Evolutionary conservation across 306 rosid genomes (phyloP).

Genomic region (Quercus cerris): DNA sequence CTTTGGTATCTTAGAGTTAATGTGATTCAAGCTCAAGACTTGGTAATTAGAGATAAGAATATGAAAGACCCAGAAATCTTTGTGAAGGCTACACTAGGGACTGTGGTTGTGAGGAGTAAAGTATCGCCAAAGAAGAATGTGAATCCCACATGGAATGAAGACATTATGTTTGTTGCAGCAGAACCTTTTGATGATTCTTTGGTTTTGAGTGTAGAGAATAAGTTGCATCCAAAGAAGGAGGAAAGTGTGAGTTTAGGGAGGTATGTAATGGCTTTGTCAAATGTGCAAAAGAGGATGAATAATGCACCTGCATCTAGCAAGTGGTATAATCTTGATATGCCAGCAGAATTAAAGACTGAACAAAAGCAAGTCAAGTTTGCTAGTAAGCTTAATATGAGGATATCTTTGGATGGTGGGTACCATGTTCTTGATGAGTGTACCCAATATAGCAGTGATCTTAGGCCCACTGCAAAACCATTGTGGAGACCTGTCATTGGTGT

Average conservation of each 20-base stretch:
- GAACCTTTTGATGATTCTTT: no score
- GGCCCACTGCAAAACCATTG: conserved; percentile 7
- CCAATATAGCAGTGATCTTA: conserved; percentile 9
- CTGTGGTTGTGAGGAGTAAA: not conserved
- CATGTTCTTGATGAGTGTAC: conserved; percentile 26
- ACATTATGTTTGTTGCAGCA: not conserved
- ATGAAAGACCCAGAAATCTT: not conserved
- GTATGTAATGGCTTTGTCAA: no score
- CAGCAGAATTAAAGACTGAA: not conserved
- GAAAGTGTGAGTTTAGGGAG: no score
- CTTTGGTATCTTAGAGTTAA: conserved; percentile 8
- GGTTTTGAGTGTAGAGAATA: no score
- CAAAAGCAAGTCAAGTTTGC: conserved; percentile 11
- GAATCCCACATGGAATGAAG: conserved; percentile 30
- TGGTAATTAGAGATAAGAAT: no score
- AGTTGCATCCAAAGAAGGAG: no score
- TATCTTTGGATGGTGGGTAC: conserved; percentile 27
- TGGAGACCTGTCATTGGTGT: conserved; percentile 23
- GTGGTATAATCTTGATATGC: conserved; percentile 22
- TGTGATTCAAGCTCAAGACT: not conserved
- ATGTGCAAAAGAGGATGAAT: not conserved
- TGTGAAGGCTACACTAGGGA: conserved; percentile 8
- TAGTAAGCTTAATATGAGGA: conserved; percentile 18
- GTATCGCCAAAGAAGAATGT: not conserved
- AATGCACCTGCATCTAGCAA: not conserved